Base-by-base conservation (phyloP, 2,329 filamentous ascomycete species). In the Neurospora sp. region DNA sequence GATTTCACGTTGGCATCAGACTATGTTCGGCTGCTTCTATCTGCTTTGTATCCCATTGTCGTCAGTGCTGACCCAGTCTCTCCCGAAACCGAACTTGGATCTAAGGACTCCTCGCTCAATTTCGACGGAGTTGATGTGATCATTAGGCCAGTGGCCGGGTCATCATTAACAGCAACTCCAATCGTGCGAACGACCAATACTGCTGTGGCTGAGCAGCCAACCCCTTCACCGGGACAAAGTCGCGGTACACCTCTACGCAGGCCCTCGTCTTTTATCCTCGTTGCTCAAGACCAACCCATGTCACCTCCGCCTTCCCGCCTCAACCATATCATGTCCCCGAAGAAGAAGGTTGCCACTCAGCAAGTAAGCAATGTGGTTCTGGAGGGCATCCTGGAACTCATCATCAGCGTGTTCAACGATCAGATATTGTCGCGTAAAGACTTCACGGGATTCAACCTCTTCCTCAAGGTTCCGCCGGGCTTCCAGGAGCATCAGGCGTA, bases 401-500 rank as follows among this genome's bases (percentile, higher is more conserved):
- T 95, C 1, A 84, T 96, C 67, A 87, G 86, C 23, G 88, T 97
- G 0, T 97, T 97, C 76, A 86, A 91, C 67, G 94, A 97, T 75
- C 93, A 98, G 75, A 82, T 98, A 0, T 87, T 97, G 57, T 86
- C 86, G 38, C 89, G 93, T 36, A 97, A 97, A 77, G 96, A 99
- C 68, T 99, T 98, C 77, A 85, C 90, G 2, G 95, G 96, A 0
- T 91, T 99, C 68, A 89, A 91, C 0, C 82, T 99, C 10, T 97
- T 92, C 76, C 83, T 92, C 68, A 97, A 96, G 78, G 91, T 95
- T 0, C 96, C 96, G 1, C 93, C 96, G 0, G 94, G 95, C 0
- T 97, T 97, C 76, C 88, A 95, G 74, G 96, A 98, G 77, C 93
- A 98, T 74, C 94, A 97, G 76, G 93, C 93, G 0, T 97, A 94